These are phyloP conservation scores for Leptoxyphium fumago DNA, from an alignment of 2,329 filamentous ascomycete species.

Conservation along the genomic window DNA sequence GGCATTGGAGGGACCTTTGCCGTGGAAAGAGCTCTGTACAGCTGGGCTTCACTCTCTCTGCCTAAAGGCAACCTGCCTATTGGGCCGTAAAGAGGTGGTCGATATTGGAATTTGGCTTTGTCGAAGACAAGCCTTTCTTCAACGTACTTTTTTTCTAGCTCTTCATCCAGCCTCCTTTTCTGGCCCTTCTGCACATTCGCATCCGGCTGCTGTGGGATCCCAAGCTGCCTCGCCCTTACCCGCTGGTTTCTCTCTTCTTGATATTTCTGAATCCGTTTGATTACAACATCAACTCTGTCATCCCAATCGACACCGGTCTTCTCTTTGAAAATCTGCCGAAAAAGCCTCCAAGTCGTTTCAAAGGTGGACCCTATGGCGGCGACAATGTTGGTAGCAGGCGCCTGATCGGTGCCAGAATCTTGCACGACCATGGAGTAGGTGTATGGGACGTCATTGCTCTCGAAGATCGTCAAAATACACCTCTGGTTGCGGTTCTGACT, in stretches of 20 bases:
- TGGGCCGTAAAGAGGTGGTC: slow-evolving; percentile 5
- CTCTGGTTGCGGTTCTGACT: slow-evolving; percentile 40
- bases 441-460: slow-evolving; percentile 44
- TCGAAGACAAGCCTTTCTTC: neutral
- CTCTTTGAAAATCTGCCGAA: slow-evolving; percentile 26
- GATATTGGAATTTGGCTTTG: slow-evolving; percentile 5
- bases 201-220: no score
- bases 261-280: slow-evolving; percentile 1
- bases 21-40: neutral
- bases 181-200: no score
- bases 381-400: slow-evolving; percentile 14
- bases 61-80: neutral
- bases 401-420: slow-evolving; percentile 8
- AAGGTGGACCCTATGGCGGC: slow-evolving; percentile 18
- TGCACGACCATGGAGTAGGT: slow-evolving; percentile 44
- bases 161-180: neutral
- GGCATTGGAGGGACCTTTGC: neutral
- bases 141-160: neutral
- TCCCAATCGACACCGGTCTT: slow-evolving; percentile 28
- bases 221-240: neutral
- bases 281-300: slow-evolving; percentile 18
- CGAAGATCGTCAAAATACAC: slow-evolving; percentile 48
- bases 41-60: neutral
- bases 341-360: slow-evolving; percentile 20
- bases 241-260: neutral